Percentiles rank a stretch among this genome's conserved stretches.
Conservation (phyloP, 352 stramenopile species). For the Plasmopara viticola region DNA sequence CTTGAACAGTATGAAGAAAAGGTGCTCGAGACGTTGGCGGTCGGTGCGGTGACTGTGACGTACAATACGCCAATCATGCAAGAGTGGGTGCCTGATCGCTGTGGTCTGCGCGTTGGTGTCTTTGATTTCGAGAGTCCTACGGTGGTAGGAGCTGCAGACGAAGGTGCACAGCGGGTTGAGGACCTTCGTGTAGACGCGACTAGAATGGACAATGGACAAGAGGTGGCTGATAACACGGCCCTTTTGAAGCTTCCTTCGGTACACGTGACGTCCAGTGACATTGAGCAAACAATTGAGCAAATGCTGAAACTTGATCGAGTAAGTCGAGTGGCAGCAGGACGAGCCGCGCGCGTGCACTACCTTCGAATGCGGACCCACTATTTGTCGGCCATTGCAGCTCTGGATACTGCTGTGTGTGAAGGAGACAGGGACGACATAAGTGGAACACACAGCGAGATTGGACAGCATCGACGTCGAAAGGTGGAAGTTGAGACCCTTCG, state of each 20-base stretch:
- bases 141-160: conserved; percentile 6
- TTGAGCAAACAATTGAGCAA: conserved; percentile 43
- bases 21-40: conserved; percentile 45
- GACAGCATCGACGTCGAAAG: conserved; percentile 43
- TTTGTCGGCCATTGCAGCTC: conserved; percentile 50
- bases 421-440: conserved; percentile 41
- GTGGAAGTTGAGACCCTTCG: conserved; percentile 55
- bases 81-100: conserved; percentile 56
- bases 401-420: conserved; percentile 63
- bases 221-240: background rate
- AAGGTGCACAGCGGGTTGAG: too few species aligned
- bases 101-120: conserved; percentile 48
- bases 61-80: conserved; percentile 72
- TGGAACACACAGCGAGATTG: conserved; percentile 49
- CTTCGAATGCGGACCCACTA: conserved; percentile 60
- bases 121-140: conserved; percentile 27
- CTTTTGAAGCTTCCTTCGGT: conserved; percentile 40
- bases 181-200: too few species aligned
- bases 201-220: background rate
- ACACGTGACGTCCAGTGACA: conserved; percentile 44
- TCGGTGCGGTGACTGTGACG: conserved; percentile 52
- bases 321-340: conserved; percentile 45
- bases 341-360: conserved; percentile 50
- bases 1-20: conserved; percentile 49
- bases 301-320: conserved; percentile 46